A percentile compares a stretch with the other conserved stretches of the same genome.
phyloP scores from a whole-genome alignment of 2,329 filamentous ascomycete genomes.

The Thelonectria blattea region DNA sequence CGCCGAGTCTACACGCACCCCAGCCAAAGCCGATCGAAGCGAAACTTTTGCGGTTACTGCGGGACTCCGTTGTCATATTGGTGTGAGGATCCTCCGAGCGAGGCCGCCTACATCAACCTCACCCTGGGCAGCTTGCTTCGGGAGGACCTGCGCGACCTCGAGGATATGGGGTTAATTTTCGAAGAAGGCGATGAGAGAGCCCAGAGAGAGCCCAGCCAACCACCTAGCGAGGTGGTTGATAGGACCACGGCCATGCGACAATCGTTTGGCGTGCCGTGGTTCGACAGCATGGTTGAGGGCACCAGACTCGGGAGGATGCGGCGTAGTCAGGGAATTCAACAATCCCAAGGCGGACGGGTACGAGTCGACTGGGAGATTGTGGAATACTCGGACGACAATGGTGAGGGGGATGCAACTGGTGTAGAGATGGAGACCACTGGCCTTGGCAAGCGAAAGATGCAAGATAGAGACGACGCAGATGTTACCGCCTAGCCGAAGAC shows the following conservation, averaged over 20 bases:
- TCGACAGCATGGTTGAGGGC: slow-evolving; percentile 80
- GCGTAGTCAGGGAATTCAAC: slow-evolving; percentile 60
- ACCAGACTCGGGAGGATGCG: slow-evolving; percentile 74
- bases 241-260: slow-evolving; percentile 50
- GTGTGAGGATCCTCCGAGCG: slow-evolving; percentile 73
- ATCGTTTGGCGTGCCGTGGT: slow-evolving; percentile 82
- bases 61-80: slow-evolving; percentile 85
- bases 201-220: slow-evolving; percentile 16
- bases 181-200: slow-evolving; percentile 44
- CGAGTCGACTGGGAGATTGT: slow-evolving; percentile 83
- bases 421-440: slow-evolving; percentile 44
- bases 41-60: slow-evolving; percentile 91
- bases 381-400: slow-evolving; percentile 67
- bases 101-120: slow-evolving; percentile 80
- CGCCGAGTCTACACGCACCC: slow-evolving; percentile 70
- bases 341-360: slow-evolving; percentile 66
- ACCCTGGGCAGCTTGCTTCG: slow-evolving; percentile 78
- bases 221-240: slow-evolving; percentile 26
- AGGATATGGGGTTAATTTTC: slow-evolving; percentile 76
- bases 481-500: slow-evolving; percentile 15
- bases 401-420: slow-evolving; percentile 42
- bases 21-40: slow-evolving; percentile 63
- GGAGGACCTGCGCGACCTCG: slow-evolving; percentile 74
- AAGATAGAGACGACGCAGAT: slow-evolving; percentile 46
- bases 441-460: slow-evolving; percentile 60